These are phyloP conservation scores for Xylaria sp. DNA, from an alignment of 2,329 filamentous ascomycete genomes.

Conservation along the genomic window DNA sequence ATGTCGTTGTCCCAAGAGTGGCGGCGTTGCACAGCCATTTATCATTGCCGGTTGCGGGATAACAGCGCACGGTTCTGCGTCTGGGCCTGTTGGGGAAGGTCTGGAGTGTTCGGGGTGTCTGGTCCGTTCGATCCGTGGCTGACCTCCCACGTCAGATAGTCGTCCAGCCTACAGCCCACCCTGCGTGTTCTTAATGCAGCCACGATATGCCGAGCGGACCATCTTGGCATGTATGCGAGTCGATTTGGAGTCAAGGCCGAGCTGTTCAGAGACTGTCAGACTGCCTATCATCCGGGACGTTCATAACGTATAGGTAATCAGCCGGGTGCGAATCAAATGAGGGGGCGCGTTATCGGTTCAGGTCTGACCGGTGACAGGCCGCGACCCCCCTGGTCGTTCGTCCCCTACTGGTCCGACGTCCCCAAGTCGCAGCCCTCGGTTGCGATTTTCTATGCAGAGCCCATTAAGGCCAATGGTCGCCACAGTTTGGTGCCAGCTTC, in stretches of 20 bases:
- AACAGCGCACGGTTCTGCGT: background rate
- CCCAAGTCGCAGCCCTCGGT: background rate
- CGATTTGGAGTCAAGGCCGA: background rate
- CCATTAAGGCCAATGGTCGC: constrained; percentile 4
- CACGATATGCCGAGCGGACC: background rate
- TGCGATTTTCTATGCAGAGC: background rate
- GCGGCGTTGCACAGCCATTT: constrained; percentile 1
- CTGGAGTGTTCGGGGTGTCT: background rate
- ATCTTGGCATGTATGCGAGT: background rate
- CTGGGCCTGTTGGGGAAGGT: constrained; percentile 1
- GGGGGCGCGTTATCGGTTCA: background rate
- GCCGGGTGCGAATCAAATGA: background rate
- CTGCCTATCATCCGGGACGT: background rate
- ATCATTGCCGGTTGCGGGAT: constrained; percentile 1
- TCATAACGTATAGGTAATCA: constrained; percentile 4
- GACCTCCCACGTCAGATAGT: background rate
- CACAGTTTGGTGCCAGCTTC: background rate
- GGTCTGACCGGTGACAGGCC: constrained; percentile 1
- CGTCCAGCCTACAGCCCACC: background rate
- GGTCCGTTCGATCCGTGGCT: constrained; percentile 4
- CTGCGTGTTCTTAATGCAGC: background rate
- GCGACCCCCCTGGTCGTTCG: background rate
- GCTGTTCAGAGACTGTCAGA: background rate
- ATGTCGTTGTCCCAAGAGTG: background rate
- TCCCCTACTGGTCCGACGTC: background rate